phyloP scores from a whole-genome alignment of 305 asterid genomes.

The Rubia tinctorum region DNA sequence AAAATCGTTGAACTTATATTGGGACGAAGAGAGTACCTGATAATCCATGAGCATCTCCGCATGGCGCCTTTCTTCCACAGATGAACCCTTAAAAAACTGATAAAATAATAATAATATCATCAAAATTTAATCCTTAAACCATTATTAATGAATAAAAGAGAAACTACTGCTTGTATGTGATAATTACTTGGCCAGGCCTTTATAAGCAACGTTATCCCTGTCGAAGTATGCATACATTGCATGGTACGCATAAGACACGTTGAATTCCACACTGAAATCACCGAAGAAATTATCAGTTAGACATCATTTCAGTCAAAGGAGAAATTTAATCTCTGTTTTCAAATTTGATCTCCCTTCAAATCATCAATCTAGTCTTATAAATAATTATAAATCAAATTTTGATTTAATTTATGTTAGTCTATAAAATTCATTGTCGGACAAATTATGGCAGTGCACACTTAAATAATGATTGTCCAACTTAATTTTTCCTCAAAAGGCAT shows the following conservation, averaged over 20 bases:
- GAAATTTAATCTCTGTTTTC: too few relatives aligned
- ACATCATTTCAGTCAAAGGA: too few relatives aligned
- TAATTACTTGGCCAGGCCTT: conserved; percentile 81
- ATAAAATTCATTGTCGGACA: too few relatives aligned
- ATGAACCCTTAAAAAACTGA: conserved; percentile 52
- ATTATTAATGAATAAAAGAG: background rate
- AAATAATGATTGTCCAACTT: too few relatives aligned
- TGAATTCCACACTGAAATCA: conserved; percentile 73
- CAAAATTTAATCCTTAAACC: background rate
- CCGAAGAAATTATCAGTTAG: conserved; percentile 6
- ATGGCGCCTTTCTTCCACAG: conserved; percentile 72
- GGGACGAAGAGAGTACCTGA: conserved; percentile 40
- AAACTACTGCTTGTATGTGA: background rate
- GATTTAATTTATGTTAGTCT: too few relatives aligned
- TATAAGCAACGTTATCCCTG: conserved; percentile 73
- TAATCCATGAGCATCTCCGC: conserved; percentile 79
- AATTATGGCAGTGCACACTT: too few relatives aligned
- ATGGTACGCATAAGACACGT: conserved; percentile 71
- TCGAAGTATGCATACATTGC: conserved; percentile 75
- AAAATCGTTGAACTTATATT: too few relatives aligned
- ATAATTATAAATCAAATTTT: too few relatives aligned
- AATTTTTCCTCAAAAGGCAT: too few relatives aligned
- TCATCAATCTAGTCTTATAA: too few relatives aligned
- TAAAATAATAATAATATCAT: background rate
- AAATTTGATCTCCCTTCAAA: too few relatives aligned